Evolutionary conservation across 768 basidiomycete species (phyloP).

Genomic region (Aureoboletus auriporus): DNA sequence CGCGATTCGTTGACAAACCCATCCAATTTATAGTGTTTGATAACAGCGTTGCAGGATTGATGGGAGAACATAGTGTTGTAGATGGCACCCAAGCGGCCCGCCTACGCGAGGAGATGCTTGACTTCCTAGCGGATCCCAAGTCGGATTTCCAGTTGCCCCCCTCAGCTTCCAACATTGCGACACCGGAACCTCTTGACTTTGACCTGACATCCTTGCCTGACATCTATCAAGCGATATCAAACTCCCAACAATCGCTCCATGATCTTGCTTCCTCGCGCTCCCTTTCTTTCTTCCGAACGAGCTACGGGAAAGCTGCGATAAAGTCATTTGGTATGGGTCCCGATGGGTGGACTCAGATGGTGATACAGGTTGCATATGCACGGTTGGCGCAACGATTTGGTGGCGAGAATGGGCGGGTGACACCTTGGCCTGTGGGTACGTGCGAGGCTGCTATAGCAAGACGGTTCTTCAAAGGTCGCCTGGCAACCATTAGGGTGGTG

Average conservation of each 20-base stretch:
- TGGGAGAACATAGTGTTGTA: conserved; percentile 84
- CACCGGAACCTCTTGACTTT: conserved; percentile 60
- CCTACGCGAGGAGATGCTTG: conserved; percentile 66
- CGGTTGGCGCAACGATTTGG: conserved; percentile 48
- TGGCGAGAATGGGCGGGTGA: conserved; percentile 15
- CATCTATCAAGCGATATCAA: conserved; percentile 44
- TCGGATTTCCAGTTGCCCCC: conserved; percentile 57
- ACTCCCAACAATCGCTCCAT: conserved; percentile 51
- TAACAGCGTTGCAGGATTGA: too few species aligned
- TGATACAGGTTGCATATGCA: conserved; percentile 85
- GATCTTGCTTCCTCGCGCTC: conserved; percentile 62
- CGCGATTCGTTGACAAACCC: too few species aligned
- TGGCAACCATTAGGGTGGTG: conserved; percentile 89
- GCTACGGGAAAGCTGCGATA: conserved; percentile 83
- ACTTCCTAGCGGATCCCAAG: conserved; percentile 49
- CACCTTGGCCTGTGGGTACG: conserved; percentile 64
- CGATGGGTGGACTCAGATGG: conserved; percentile 92
- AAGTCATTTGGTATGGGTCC: conserved; percentile 86
- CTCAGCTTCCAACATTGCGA: conserved; percentile 11
- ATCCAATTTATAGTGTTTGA: too few species aligned
- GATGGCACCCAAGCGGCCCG: conserved; percentile 82
- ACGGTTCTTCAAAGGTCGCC: conserved; percentile 82
- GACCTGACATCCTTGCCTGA: conserved; percentile 42
- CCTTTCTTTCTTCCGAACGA: conserved; percentile 58
- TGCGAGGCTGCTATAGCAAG: conserved; percentile 95